Percentiles rank a stretch among this genome's conserved stretches.
phyloP scores from a whole-genome alignment of 139 green algal genomes.

The Tetratostichococcus sp. region DNA sequence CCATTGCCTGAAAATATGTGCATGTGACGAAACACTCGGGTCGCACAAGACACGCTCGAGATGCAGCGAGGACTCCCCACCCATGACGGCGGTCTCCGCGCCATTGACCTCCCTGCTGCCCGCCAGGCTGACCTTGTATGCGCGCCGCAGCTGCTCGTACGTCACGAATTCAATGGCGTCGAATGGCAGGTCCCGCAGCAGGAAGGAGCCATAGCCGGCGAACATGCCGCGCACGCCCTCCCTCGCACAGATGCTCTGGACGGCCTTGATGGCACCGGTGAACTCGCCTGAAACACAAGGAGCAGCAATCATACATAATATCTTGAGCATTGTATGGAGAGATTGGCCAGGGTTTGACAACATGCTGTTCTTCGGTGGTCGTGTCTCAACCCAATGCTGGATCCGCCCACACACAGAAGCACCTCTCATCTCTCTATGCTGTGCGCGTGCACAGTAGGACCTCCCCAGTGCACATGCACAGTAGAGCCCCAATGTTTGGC shows the following conservation, averaged over 20 bases:
- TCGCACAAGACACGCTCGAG: background rate
- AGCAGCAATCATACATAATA: background rate
- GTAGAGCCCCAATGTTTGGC: no score
- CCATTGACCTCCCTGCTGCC: background rate
- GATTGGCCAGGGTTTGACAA: no score
- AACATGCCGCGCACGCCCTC: conserved; percentile 84
- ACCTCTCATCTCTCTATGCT: no score
- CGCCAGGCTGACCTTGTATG: conserved; percentile 14
- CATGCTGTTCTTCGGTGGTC: no score
- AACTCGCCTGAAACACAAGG: conserved; percentile 58
- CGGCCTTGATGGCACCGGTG: conserved; percentile 38
- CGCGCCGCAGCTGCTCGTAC: conserved; percentile 78
- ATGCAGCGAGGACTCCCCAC: background rate
- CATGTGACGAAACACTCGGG: background rate
- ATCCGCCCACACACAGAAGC: no score
- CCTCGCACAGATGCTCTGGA: conserved; percentile 65
- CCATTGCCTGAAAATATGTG: background rate
- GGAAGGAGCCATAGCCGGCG: conserved; percentile 96
- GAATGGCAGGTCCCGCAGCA: conserved; percentile 96
- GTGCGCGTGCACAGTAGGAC: no score
- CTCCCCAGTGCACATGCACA: no score
- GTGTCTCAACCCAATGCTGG: no score
- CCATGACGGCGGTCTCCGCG: conserved; percentile 19
- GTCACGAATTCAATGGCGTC: conserved; percentile 96
- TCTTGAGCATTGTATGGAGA: no score